Percentiles rank a stretch among this genome's conserved stretches.
phyloP scores from a whole-genome alignment of 108 stramenopile species.

The Skeletonema costatum region DNA sequence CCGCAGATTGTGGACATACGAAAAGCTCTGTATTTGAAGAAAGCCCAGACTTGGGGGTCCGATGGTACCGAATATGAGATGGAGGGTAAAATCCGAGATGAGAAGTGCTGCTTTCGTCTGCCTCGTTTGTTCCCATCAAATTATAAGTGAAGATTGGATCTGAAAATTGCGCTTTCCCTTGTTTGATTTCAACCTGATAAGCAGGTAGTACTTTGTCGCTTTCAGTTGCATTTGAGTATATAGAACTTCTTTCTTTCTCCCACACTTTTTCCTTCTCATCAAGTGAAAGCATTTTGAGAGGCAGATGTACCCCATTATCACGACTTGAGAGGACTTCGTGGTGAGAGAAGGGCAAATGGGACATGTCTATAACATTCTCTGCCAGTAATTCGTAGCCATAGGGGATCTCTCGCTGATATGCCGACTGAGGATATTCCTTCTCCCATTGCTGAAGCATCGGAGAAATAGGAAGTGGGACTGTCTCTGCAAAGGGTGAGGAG shows the following conservation, averaged over 20 bases:
- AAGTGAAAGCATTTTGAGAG: constrained; percentile 19
- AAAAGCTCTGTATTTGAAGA: constrained; percentile 14
- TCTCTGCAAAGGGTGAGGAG: constrained; percentile 1
- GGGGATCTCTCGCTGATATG: constrained; percentile 20
- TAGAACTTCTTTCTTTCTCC: not conserved
- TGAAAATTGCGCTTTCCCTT: constrained; percentile 7
- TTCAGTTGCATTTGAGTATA: not conserved
- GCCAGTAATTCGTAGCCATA: constrained; percentile 22
- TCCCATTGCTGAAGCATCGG: not conserved
- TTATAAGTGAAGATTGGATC: constrained; percentile 14
- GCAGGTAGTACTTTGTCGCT: constrained; percentile 4
- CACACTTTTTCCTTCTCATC: not conserved
- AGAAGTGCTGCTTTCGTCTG: constrained; percentile 7
- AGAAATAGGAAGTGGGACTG: constrained; percentile 23
- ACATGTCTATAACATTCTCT: constrained; percentile 23
- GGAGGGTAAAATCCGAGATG: constrained; percentile 18
- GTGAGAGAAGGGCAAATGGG: constrained; percentile 16
- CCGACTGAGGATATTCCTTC: not conserved
- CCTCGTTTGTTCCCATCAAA: constrained; percentile 1
- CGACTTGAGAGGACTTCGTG: constrained; percentile 6
- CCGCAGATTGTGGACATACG: constrained; percentile 23
- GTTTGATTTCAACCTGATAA: constrained; percentile 8
- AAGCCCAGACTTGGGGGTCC: constrained; percentile 3
- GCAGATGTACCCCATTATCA: constrained; percentile 7
- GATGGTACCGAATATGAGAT: constrained; percentile 27